phyloP scores from a whole-genome alignment of 2,329 filamentous ascomycete genomes.

The Fusarium begoniae region DNA sequence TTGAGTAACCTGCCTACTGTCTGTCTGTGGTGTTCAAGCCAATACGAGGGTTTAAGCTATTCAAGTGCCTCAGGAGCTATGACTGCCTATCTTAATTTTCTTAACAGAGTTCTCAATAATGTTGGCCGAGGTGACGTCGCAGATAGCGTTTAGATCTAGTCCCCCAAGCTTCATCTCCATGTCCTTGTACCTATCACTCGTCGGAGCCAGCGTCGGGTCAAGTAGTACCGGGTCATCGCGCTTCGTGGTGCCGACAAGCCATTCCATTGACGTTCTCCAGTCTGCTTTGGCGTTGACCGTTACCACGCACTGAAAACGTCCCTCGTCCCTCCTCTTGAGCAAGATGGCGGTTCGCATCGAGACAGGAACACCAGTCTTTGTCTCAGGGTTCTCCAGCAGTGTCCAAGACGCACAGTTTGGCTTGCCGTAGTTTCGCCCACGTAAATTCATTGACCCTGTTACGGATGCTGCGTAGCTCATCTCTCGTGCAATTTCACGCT shows the following conservation, averaged over 20 bases:
- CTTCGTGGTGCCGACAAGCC: not conserved
- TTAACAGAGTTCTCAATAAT: not conserved
- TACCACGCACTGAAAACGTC: not conserved
- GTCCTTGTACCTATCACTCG: not conserved
- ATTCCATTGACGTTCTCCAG: not conserved
- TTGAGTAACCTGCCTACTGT: not conserved
- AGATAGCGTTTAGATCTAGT: not conserved
- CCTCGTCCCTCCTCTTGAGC: not conserved
- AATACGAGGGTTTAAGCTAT: not conserved
- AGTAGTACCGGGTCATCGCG: not conserved
- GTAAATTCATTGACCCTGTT: not conserved
- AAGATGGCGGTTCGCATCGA: not conserved
- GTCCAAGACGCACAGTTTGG: constrained; percentile 7
- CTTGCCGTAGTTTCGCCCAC: not conserved
- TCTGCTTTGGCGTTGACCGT: not conserved
- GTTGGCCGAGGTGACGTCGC: not conserved
- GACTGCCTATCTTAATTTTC: not conserved
- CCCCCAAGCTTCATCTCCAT: not conserved
- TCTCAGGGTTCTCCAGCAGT: constrained; percentile 11
- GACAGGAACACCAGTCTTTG: constrained; percentile 1
- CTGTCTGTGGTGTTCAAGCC: not conserved
- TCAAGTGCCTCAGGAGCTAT: not conserved
- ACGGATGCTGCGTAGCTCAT: not conserved
- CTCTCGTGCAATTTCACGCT: not conserved
- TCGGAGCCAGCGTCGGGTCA: not conserved